A percentile compares a stretch with the other conserved stretches of the same genome.
Evolutionary conservation across 2,329 filamentous ascomycete species (phyloP).

Genomic region (Aspergillus pseudotamarii): DNA sequence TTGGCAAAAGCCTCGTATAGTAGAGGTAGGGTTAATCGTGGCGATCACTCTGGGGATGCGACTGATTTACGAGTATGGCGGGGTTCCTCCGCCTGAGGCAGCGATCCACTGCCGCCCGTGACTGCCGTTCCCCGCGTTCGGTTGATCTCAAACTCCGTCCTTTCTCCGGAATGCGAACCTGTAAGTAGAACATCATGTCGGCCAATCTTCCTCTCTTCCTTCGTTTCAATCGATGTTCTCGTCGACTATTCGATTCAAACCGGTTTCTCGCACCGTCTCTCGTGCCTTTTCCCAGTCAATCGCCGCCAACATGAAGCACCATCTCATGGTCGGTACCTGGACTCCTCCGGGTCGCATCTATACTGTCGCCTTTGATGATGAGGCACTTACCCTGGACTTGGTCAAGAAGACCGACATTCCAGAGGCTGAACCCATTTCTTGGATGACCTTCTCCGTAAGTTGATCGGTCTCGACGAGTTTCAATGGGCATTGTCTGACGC

Average conservation of each 20-base stretch:
- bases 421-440: constrained; percentile 83
- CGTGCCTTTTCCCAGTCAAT: constrained; percentile 10
- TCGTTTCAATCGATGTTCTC: neutral
- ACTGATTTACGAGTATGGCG: no score
- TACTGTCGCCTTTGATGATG: constrained; percentile 84
- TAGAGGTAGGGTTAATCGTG: neutral
- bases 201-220: neutral
- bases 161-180: neutral
- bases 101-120: neutral
- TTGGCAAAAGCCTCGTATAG: no score
- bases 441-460: constrained; percentile 87
- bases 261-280: neutral
- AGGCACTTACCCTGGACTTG: constrained; percentile 71
- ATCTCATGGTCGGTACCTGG: constrained; percentile 92
- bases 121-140: constrained; percentile 1
- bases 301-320: constrained; percentile 70
- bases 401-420: constrained; percentile 82
- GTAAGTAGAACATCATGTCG: neutral
- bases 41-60: neutral
- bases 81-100: no score
- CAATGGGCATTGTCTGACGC: constrained; percentile 2
- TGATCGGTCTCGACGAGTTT: neutral
- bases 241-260: neutral
- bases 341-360: constrained; percentile 87
- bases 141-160: neutral